Evolutionary conservation across 139 green algal species (phyloP).

Genomic region (Axilococcus clingmanii): DNA sequence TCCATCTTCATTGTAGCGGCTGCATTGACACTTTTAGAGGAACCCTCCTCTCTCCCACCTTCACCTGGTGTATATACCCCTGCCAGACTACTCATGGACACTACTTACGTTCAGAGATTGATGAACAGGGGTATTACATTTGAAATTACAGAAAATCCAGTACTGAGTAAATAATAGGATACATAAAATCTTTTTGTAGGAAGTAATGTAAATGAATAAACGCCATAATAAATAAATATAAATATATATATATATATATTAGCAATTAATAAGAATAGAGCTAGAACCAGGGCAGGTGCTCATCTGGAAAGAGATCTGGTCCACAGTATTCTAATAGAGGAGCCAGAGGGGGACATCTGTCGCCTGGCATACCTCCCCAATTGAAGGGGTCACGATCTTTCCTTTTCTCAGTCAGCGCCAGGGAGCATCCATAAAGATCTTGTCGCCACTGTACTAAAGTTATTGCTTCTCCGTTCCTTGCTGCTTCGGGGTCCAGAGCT

Average conservation of each 20-base stretch:
- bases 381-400: conserved; percentile 58
- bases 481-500: conserved; percentile 29
- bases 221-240: background rate
- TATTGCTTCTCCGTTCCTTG: conserved; percentile 33
- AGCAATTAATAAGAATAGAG: background rate
- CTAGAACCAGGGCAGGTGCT: background rate
- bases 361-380: conserved; percentile 37
- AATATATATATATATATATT: background rate
- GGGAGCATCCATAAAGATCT: conserved; percentile 65
- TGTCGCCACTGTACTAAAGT: conserved; percentile 42
- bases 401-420: conserved; percentile 46
- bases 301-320: background rate
- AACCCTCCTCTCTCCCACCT: conserved; percentile 11
- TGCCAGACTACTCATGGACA: conserved; percentile 18
- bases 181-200: conserved; percentile 1
- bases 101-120: conserved; percentile 24
- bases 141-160: conserved; percentile 2
- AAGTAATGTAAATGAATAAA: background rate
- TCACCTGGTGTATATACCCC: conserved; percentile 25
- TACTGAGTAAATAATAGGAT: background rate
- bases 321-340: conserved; percentile 46
- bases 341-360: conserved; percentile 52
- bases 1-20: conserved; percentile 41
- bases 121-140: conserved; percentile 20
- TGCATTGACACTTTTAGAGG: conserved; percentile 38